Evolutionary conservation across 1,139 yeast genomes (phyloP).

Genomic region (Candida tropicalis): DNA sequence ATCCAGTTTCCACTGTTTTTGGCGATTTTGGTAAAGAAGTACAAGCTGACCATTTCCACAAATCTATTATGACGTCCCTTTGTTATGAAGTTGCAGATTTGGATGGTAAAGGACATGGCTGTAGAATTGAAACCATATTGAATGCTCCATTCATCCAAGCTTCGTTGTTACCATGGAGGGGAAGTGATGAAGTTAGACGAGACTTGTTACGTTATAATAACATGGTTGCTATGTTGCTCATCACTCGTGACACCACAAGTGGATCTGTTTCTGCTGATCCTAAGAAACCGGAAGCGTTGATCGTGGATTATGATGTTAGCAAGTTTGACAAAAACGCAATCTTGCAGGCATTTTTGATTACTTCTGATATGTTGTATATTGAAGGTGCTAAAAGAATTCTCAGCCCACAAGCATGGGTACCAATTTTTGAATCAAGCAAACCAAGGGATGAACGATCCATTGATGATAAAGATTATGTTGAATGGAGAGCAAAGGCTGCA

Average conservation of each 20-base stretch:
- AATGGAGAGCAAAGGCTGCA: conserved; percentile 42
- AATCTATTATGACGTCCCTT: conserved; percentile 56
- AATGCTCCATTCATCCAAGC: conserved; percentile 49
- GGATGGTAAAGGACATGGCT: conserved; percentile 61
- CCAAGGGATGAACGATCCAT: conserved; percentile 47
- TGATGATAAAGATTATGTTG: conserved; percentile 47
- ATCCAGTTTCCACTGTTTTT: conserved; percentile 47
- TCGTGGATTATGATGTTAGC: conserved; percentile 43
- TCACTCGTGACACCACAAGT: conserved; percentile 50
- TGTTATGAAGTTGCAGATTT: conserved; percentile 52
- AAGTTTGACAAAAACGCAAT: conserved; percentile 49
- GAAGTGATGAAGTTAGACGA: conserved; percentile 36
- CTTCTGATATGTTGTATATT: conserved; percentile 52
- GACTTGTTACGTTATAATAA: conserved; percentile 43
- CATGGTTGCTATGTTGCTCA: conserved; percentile 44
- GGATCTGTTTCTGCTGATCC: conserved; percentile 45
- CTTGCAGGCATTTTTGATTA: conserved; percentile 39
- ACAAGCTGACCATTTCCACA: conserved; percentile 37
- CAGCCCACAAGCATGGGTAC: conserved; percentile 40
- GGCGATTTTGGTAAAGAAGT: conserved; percentile 47
- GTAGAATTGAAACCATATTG: conserved; percentile 54
- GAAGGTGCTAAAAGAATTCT: conserved; percentile 54
- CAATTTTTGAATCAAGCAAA: conserved; percentile 39
- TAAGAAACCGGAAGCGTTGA: conserved; percentile 36
- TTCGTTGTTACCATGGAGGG: conserved; percentile 48